Evolutionary conservation across 495 filamentous ascomycete genomes (phyloP).

Genomic region (Trypethelium eluteriae): DNA sequence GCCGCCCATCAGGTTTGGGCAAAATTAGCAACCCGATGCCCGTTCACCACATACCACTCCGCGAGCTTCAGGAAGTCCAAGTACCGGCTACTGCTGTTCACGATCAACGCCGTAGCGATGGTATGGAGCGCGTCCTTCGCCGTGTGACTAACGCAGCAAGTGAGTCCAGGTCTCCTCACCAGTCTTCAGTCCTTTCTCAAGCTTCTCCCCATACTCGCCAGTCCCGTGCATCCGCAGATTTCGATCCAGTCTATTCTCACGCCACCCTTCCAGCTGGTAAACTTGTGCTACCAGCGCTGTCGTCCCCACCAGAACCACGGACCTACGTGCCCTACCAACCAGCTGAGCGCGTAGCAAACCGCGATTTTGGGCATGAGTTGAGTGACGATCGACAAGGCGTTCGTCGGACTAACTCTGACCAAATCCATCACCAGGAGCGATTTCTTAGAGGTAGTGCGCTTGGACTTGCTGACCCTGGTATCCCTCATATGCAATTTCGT

Average conservation of each 20-base stretch:
- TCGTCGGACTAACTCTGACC: slow-evolving; percentile 8
- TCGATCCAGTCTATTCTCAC: neutral
- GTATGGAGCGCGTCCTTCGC: neutral
- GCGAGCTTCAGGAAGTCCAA: neutral
- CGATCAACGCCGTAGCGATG: neutral
- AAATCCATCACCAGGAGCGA: neutral
- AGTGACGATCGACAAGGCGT: neutral
- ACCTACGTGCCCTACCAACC: neutral
- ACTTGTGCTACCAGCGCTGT: neutral
- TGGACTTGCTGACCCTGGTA: neutral
- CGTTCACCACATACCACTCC: neutral
- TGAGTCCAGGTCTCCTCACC: neutral
- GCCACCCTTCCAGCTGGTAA: neutral
- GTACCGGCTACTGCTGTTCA: neutral
- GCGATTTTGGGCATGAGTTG: neutral
- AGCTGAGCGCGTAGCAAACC: neutral
- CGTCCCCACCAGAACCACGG: neutral
- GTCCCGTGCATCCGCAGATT: neutral
- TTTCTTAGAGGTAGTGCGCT: neutral
- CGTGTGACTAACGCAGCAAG: neutral
- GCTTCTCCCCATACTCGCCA: neutral
- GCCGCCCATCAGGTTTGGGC: neutral
- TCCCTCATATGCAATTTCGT: neutral
- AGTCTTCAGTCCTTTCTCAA: neutral
- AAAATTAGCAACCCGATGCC: neutral